Conservation (phyloP, 768 basidiomycete genomes). For the Tricholoma matsutake region DNA sequence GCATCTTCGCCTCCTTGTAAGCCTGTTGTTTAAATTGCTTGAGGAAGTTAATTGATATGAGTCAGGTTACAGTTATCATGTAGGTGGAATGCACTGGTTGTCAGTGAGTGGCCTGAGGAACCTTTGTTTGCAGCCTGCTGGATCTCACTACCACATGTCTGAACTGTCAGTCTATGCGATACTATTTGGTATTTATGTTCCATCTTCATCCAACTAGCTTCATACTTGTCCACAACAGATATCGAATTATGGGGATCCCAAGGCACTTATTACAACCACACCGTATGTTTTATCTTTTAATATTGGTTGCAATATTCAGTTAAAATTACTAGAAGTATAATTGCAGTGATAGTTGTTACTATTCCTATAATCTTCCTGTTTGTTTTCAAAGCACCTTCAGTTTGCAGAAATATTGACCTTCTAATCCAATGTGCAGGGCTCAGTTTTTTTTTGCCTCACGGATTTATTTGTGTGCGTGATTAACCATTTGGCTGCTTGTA, state of each 20-base stretch:
- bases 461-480: background rate
- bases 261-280: background rate
- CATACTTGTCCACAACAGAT: no score
- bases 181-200: no score
- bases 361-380: background rate
- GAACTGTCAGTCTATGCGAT: no score
- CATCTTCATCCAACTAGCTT: no score
- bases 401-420: background rate
- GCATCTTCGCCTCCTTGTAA: no score
- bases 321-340: background rate
- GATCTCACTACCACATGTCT: no score
- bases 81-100: no score
- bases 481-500: background rate
- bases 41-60: no score
- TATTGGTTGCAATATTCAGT: background rate
- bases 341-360: background rate
- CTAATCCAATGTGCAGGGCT: background rate
- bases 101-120: no score
- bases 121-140: no score
- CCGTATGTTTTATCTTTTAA: background rate
- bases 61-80: no score
- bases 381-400: background rate
- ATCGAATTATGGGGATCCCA: background rate
- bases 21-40: no score
- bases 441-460: background rate